A percentile compares a stretch with the other conserved stretches of the same genome.
Conservation (phyloP, 2,329 filamentous ascomycete genomes). For the Verticillium alfalfae region DNA sequence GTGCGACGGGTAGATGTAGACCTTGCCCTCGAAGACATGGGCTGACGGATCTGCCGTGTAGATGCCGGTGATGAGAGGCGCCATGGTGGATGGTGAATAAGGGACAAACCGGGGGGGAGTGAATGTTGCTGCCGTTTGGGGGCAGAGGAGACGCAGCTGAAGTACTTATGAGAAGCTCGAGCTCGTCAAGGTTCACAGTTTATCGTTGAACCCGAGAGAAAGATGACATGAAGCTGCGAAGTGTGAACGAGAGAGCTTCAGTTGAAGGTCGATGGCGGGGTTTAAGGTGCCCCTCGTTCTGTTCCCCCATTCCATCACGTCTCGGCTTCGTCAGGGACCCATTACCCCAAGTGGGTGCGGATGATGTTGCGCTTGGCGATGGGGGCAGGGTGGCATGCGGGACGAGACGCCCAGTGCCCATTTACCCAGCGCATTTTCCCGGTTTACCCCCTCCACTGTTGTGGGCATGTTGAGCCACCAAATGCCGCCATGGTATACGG, state of each 20-base stretch:
- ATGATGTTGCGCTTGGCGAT: slow-evolving; percentile 4
- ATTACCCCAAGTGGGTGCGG: background rate
- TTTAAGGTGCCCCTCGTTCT: background rate
- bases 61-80: slow-evolving; percentile 65
- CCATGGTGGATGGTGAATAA: slow-evolving; percentile 24
- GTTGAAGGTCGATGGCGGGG: background rate
- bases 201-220: background rate
- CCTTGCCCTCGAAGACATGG: slow-evolving; percentile 68
- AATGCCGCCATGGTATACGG: background rate
- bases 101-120: background rate
- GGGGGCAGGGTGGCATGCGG: slow-evolving; percentile 8
- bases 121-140: background rate
- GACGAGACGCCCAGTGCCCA: slow-evolving; percentile 10
- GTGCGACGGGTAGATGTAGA: slow-evolving; percentile 80
- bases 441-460: slow-evolving; percentile 1
- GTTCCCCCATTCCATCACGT: background rate
- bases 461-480: background rate
- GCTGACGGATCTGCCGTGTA: slow-evolving; percentile 79
- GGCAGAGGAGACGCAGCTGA: background rate
- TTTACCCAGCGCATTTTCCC: slow-evolving; percentile 15
- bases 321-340: background rate
- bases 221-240: background rate
- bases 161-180: background rate
- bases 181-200: background rate
- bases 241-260: background rate